Base-by-base conservation (phyloP, 2,329 filamentous ascomycete species). In the Pyricularia pennisetigena region DNA sequence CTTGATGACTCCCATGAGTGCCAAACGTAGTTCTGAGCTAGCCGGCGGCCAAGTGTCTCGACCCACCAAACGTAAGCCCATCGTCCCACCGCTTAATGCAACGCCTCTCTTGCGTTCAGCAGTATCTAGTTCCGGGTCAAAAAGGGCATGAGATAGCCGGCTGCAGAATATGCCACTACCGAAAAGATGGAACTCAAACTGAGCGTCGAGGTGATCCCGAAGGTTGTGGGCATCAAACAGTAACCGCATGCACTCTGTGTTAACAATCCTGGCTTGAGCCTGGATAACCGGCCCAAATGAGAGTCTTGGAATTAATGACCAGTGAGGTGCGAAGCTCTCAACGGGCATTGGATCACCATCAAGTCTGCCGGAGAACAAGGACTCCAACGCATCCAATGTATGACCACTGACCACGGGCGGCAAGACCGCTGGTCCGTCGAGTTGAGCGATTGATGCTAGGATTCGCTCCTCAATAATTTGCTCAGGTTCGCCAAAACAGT, bases 11-110 rank as follows among this genome's bases (percentile, higher is more conserved):
- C 93, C 93, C 85, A 94, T 96, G 23, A 99, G 82, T 0, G 92
- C 92, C 5, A 98, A 83, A 10, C 93, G 88, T n/a, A 99, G 80
- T 76, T 98, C 95, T 0, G 94, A 97, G 76, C 92, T 96, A 28
- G 93, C 93, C 4, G 95, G 95, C 29, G 95, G 95, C 95, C 95
- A 98, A 35, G 85, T 92, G 68, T 92, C 88, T 73, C 93, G 86
- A 2, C 86, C 87, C n/a, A 91, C 91, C 0, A 98, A 82, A 59
- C 93, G 90, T 59, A 98, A 82, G 0, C 95, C 94, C 83, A 97
- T 94, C 16, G 86, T 81, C 69, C 88, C 86, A 65, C 91, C 89
- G 64, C 86, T 86, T 9, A 88, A 85, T 63, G 91, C 86, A 35
- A 89, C 82, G 3, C 92, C 92, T 66, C 49, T 64, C 41, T 86